Evolutionary conservation across 306 rosid genomes (phyloP).

Genomic region (Vigna radiata): DNA sequence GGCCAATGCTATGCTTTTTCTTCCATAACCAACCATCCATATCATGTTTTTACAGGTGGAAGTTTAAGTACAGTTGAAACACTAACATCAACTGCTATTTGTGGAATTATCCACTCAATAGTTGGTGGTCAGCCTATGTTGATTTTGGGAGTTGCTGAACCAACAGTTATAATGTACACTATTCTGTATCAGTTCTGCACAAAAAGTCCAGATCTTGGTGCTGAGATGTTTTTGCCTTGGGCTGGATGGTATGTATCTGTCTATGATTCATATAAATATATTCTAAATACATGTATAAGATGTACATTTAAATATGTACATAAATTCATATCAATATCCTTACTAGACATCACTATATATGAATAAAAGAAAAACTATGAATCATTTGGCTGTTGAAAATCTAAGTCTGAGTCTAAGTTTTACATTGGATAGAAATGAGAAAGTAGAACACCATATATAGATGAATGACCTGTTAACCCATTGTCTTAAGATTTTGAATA

Average conservation of each 20-base stretch:
- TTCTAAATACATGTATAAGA: neutral
- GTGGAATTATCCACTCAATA: constrained; percentile 80
- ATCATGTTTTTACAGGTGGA: constrained; percentile 53
- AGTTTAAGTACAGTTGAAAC: constrained; percentile 82
- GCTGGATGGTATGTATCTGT: constrained; percentile 63
- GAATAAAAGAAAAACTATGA: too few relatives aligned
- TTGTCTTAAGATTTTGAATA: too few relatives aligned
- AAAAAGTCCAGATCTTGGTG: constrained; percentile 60
- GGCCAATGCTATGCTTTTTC: neutral
- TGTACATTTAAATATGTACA: neutral
- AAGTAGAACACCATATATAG: too few relatives aligned
- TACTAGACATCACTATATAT: too few relatives aligned
- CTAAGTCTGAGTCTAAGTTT: too few relatives aligned
- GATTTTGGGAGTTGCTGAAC: constrained; percentile 90
- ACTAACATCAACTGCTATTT: constrained; percentile 75
- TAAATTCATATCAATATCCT: neutral
- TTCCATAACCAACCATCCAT: constrained; percentile 10
- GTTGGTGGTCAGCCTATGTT: constrained; percentile 87
- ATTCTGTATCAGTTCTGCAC: constrained; percentile 61
- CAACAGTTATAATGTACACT: constrained; percentile 83
- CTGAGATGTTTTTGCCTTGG: constrained; percentile 72
- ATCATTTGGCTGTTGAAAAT: too few relatives aligned
- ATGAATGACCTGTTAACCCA: too few relatives aligned
- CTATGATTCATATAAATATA: neutral
- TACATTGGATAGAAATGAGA: too few relatives aligned